Evolutionary conservation across 1,284 basidiomycete species (phyloP), one percentile per base, ranked within the genome.

Genomic region (Ustilago nuda): DNA sequence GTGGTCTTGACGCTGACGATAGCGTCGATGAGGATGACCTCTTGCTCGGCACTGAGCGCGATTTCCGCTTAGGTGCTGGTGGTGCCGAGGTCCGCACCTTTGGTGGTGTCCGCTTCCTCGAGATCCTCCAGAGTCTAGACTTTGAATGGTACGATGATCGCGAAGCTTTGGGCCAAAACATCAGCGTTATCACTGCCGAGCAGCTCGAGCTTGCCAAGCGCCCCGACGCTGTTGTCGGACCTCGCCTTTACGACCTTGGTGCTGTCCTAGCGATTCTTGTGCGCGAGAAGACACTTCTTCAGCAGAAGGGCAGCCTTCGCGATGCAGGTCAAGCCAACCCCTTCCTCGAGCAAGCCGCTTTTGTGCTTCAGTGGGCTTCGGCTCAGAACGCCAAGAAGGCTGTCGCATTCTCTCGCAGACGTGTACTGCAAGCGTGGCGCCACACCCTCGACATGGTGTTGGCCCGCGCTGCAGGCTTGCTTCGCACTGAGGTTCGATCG

Each of bases 101-200:
- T 39, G 92, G 92, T 66, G 88, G 92, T 58, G 92, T 92, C 0
- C 94, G 95, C 83, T 91, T 98, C 84, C 91, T 97, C 79, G 94
- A 95, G 84, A 90, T 95, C 56, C 88, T 97, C 46, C 92, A 93
- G 81, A 92, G 92, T 0, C 88, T 98, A 72, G 91, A 92, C 84
- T 92, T 97, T 79, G 91, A 92, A 68, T 98, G 94, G 94, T 89
- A 89, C 19, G 95, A 98, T 85, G 90, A 90, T 61, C 66, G 79
- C 32, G 82, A 84, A 23, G 66, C 61, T 12, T 55, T 76, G 11
- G 78, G 66, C 91, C n/a, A 87, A 94, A 60, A 89, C 91, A 76
- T 92, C 92, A 84, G 89, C 93, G 53, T 80, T 57, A 69, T 78
- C 43, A 61, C 63, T 5, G 73, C 81, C 37, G 89, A 87, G 9